These are phyloP conservation scores for Diaporthe ilicicola DNA, from an alignment of 2,329 filamentous ascomycete genomes.

Conservation along the genomic window DNA sequence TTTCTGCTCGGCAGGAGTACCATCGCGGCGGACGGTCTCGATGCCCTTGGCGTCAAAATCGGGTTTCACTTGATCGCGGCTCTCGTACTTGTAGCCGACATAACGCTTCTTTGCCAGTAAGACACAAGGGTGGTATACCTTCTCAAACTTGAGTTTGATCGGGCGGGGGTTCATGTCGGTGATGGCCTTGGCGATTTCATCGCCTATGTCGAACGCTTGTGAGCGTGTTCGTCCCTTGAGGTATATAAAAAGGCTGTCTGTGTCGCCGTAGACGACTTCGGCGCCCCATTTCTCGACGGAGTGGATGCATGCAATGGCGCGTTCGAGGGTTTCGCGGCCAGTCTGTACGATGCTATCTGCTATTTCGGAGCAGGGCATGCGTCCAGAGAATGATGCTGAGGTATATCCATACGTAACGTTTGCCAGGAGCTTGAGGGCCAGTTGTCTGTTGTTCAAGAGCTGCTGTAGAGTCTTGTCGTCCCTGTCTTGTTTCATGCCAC, in stretches of 20 bases:
- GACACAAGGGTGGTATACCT: constrained; percentile 95
- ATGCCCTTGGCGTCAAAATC: constrained; percentile 99
- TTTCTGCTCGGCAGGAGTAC: constrained; percentile 94
- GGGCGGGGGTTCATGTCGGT: constrained; percentile 91
- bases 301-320: constrained; percentile 91
- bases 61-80: constrained; percentile 75
- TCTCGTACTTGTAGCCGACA: constrained; percentile 97
- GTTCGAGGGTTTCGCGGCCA: constrained; percentile 91
- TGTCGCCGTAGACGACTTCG: constrained; percentile 98
- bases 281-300: constrained; percentile 87
- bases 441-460: constrained; percentile 89
- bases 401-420: constrained; percentile 99
- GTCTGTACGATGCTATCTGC: constrained; percentile 98
- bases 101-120: constrained; percentile 97
- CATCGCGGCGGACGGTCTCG: constrained; percentile 94
- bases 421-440: constrained; percentile 95
- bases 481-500: constrained; percentile 93
- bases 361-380: constrained; percentile 98
- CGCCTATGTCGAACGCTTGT: constrained; percentile 90
- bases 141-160: constrained; percentile 97
- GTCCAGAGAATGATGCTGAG: constrained; percentile 93
- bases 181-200: constrained; percentile 88
- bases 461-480: constrained; percentile 86
- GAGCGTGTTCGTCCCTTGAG: constrained; percentile 87
- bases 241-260: constrained; percentile 92